Evolutionary conservation across 306 rosid species (phyloP).

Genomic region (Alnus glutinosa): DNA sequence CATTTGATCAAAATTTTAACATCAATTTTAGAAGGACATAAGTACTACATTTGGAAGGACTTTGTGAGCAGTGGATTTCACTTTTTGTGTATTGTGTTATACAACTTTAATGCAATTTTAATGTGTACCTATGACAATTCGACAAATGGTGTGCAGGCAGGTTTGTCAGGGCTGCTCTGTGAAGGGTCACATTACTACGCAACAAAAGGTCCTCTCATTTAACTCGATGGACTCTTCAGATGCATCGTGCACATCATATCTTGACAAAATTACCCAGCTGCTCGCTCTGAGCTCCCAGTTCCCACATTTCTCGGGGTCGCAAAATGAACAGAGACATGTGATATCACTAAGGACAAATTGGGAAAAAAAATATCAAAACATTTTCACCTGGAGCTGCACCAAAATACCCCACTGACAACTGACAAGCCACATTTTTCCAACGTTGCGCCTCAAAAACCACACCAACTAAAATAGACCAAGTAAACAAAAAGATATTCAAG

Average conservation of each 20-base stretch:
- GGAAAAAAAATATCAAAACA: constrained; percentile 34
- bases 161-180: neutral
- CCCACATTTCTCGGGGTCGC: constrained; percentile 28
- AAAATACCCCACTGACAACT: constrained; percentile 32
- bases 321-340: constrained; percentile 61
- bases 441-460: constrained; percentile 47
- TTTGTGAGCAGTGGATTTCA: too few species aligned
- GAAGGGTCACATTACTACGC: neutral
- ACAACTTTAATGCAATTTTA: too few species aligned
- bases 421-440: too few species aligned
- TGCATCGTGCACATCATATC: constrained; percentile 18
- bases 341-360: constrained; percentile 52
- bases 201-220: too few species aligned
- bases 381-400: constrained; percentile 19
- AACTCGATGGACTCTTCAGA: neutral
- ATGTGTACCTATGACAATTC: too few species aligned
- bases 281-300: neutral
- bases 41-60: too few species aligned
- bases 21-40: too few species aligned
- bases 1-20: too few species aligned
- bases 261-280: constrained; percentile 32
- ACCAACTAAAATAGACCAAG: constrained; percentile 30
- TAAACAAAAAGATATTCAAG: constrained; percentile 13
- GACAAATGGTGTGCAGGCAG: neutral
- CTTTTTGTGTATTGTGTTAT: too few species aligned